These are phyloP conservation scores for Leccinum fallax DNA, from an alignment of 1,284 basidiomycete species.

Conservation along the genomic window DNA sequence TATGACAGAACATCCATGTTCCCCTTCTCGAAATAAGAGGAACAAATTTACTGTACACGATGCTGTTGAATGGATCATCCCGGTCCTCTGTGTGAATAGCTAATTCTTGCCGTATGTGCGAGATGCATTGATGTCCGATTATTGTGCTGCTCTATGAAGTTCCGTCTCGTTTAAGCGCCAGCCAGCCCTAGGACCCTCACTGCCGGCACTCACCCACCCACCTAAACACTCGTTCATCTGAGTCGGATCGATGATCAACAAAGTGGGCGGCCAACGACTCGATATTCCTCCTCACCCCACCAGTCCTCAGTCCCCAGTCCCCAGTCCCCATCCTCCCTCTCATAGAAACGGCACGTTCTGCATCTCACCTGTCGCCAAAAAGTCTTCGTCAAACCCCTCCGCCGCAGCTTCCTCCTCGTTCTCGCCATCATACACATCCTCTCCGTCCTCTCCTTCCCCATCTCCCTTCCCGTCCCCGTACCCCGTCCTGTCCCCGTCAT, in stretches of 20 bases:
- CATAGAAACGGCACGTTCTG: slow-evolving; percentile 78
- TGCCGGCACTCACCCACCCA: neutral
- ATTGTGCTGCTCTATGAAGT: slow-evolving; percentile 7
- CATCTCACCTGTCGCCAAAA: slow-evolving; percentile 84
- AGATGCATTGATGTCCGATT: slow-evolving; percentile 7
- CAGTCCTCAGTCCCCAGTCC: neutral
- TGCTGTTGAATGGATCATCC: neutral
- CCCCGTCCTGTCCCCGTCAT: slow-evolving; percentile 37
- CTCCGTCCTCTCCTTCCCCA: slow-evolving; percentile 36
- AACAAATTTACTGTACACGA: neutral
- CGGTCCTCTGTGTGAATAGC: neutral
- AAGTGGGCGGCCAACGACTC: neutral
- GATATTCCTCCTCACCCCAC: neutral
- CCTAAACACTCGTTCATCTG: neutral
- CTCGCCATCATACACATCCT: slow-evolving; percentile 37
- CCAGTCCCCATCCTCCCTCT: neutral
- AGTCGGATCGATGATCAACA: slow-evolving; percentile 4
- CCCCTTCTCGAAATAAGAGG: neutral
- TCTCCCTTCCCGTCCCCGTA: slow-evolving; percentile 33
- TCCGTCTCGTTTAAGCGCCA: neutral
- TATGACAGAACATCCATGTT: neutral
- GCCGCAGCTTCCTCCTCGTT: slow-evolving; percentile 57
- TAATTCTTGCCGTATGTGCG: neutral
- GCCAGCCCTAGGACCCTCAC: neutral
- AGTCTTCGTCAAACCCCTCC: slow-evolving; percentile 77